Evolutionary conservation across 164 flowering plant species (phyloP).

Genomic region (Houttuynia cordata): DNA sequence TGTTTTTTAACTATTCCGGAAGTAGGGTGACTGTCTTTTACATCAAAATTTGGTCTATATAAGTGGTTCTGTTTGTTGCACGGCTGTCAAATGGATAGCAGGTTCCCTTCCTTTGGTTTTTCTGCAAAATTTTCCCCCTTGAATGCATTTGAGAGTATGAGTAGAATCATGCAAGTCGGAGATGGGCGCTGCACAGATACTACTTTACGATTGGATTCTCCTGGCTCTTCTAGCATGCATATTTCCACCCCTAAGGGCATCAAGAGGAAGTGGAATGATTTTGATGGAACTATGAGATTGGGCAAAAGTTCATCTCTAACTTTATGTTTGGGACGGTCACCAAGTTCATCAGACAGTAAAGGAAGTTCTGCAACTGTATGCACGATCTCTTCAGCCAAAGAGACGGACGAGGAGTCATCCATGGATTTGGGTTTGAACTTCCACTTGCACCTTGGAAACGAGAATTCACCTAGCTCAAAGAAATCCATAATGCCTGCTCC

Average conservation of each 20-base stretch:
- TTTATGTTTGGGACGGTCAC: constrained; percentile 56
- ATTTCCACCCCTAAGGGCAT: constrained; percentile 37
- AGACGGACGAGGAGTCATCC: constrained; percentile 63
- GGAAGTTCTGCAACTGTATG: constrained; percentile 79
- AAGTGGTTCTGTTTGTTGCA: constrained; percentile 7
- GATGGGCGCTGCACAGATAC: constrained; percentile 36
- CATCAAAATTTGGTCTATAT: constrained; percentile 15
- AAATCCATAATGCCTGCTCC: constrained; percentile 16
- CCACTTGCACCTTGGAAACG: constrained; percentile 61
- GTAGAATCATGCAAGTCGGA: constrained; percentile 22
- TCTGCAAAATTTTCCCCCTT: constrained; percentile 20
- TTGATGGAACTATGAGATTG: constrained; percentile 27
- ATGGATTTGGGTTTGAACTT: constrained; percentile 66
- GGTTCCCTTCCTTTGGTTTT: constrained; percentile 39
- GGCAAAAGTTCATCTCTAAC: constrained; percentile 40
- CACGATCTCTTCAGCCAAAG: constrained; percentile 75
- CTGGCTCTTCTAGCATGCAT: constrained; percentile 23
- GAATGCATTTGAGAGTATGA: constrained; percentile 43
- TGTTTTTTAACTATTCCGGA: constrained; percentile 24
- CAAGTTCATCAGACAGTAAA: constrained; percentile 89
- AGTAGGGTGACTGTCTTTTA: constrained; percentile 44
- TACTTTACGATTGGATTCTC: constrained; percentile 44
- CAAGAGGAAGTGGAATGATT: constrained; percentile 61
- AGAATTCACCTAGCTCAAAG: constrained; percentile 34
- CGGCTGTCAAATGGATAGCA: constrained; percentile 30